These are phyloP conservation scores for Escovopsis sp. DNA, from an alignment of 2,329 filamentous ascomycete species.

Conservation along the genomic window DNA sequence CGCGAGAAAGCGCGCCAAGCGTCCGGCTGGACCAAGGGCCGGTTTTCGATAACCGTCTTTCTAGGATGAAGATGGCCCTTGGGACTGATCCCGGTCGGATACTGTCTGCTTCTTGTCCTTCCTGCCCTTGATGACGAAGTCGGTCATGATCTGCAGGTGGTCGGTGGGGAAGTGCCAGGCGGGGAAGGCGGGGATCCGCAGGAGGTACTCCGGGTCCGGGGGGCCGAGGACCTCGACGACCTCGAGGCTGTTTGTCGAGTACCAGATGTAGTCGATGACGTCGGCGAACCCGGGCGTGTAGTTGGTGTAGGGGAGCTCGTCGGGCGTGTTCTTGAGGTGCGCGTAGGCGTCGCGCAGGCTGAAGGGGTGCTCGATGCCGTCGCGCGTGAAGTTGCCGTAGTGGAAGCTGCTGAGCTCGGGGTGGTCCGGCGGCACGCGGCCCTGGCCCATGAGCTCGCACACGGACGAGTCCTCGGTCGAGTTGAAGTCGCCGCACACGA, in stretches of 20 bases:
- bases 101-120: conserved; percentile 59
- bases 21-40: too few relatives aligned
- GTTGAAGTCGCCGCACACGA: conserved; percentile 95
- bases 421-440: conserved; percentile 64
- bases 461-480: conserved; percentile 77
- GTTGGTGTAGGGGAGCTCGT: conserved; percentile 86
- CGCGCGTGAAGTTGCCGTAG: conserved; percentile 84
- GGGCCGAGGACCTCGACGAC: conserved; percentile 74
- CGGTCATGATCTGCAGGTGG: conserved; percentile 76
- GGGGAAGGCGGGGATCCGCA: conserved; percentile 78
- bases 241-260: conserved; percentile 78
- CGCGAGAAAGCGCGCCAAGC: neutral
- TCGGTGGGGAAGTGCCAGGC: conserved; percentile 92
- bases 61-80: neutral
- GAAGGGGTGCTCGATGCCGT: conserved; percentile 91
- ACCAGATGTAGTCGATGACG: conserved; percentile 96
- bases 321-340: conserved; percentile 64
- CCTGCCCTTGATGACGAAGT: conserved; percentile 77
- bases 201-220: conserved; percentile 72
- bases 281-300: conserved; percentile 89
- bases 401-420: conserved; percentile 64
- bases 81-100: conserved; percentile 38
- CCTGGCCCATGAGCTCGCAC: conserved; percentile 76
- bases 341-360: conserved; percentile 82
- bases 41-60: neutral